phyloP scores from a whole-genome alignment of 257 asterid genomes.

The Nicotiana knightiana region DNA sequence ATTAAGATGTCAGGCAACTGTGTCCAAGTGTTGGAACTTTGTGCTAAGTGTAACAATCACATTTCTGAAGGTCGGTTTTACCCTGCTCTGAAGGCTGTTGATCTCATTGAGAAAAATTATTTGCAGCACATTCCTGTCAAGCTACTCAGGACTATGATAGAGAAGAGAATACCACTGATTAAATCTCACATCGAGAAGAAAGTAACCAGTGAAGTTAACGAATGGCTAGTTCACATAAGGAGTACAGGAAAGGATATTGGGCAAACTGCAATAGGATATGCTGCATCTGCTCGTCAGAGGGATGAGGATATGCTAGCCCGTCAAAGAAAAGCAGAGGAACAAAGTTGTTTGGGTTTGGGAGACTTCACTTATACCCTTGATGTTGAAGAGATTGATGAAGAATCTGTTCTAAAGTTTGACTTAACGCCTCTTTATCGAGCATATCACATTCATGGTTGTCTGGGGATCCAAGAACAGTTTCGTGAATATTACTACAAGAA shows the following conservation, averaged over 20 bases:
- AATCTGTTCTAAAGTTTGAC: slow-evolving; percentile 68
- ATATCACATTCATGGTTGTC: slow-evolving; percentile 70
- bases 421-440: slow-evolving; percentile 95
- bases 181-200: slow-evolving; percentile 74
- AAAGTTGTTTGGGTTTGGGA: slow-evolving; percentile 17
- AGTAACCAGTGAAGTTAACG: slow-evolving; percentile 74
- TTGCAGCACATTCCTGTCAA: slow-evolving; percentile 63
- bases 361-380: slow-evolving; percentile 54
- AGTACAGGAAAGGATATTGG: slow-evolving; percentile 79
- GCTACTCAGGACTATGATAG: slow-evolving; percentile 49
- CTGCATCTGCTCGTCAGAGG: slow-evolving; percentile 86
- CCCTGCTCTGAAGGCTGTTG: slow-evolving; percentile 88
- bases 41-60: slow-evolving; percentile 71
- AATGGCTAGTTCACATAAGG: slow-evolving; percentile 87
- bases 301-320: slow-evolving; percentile 94
- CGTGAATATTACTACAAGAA: slow-evolving; percentile 76
- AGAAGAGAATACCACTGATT: slow-evolving; percentile 55
- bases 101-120: slow-evolving; percentile 63
- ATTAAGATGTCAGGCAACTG: slow-evolving; percentile 75
- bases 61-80: slow-evolving; percentile 73
- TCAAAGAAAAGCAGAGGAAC: slow-evolving; percentile 90
- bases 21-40: slow-evolving; percentile 70
- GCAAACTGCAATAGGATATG: slow-evolving; percentile 73
- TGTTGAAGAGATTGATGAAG: slow-evolving; percentile 78
- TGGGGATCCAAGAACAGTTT: slow-evolving; percentile 67